Percentiles rank a stretch among this genome's conserved stretches.
Evolutionary conservation across 1,284 basidiomycete species (phyloP).

Genomic region (Cutaneotrichosporon sp.): DNA sequence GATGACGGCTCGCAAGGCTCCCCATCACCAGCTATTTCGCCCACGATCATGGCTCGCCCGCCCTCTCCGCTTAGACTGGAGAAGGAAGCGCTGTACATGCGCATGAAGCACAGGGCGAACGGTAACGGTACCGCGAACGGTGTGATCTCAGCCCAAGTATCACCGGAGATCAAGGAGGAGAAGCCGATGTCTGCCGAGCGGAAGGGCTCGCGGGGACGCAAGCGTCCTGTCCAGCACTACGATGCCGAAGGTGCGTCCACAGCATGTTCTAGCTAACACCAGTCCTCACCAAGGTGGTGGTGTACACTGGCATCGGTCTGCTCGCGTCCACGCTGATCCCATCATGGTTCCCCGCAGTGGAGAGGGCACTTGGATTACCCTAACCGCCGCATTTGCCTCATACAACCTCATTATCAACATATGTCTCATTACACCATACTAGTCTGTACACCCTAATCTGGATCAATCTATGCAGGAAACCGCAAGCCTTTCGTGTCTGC

Average conservation of each 20-base stretch:
- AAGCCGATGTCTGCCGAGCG: neutral
- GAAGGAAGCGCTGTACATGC: conserved; percentile 8
- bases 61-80: conserved; percentile 5
- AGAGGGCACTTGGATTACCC: too few relatives aligned
- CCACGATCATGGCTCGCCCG: neutral
- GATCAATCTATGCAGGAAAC: too few relatives aligned
- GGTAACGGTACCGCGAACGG: neutral
- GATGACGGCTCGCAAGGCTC: conserved; percentile 6
- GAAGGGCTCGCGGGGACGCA: neutral
- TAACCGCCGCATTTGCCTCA: too few relatives aligned
- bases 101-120: neutral
- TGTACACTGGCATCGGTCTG: conserved; percentile 78
- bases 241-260: conserved; percentile 71
- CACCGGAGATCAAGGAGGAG: neutral
- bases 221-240: conserved; percentile 13
- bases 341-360: conserved; percentile 65
- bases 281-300: conserved; percentile 88
- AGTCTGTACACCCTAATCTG: too few relatives aligned
- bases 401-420: too few relatives aligned
- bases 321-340: conserved; percentile 62
- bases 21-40: neutral
- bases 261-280: neutral
- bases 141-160: neutral
- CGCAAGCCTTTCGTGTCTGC: too few relatives aligned
- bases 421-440: too few relatives aligned